These are phyloP conservation scores for Debaryomyces tyrocola DNA, from an alignment of 805 yeast genomes.

Conservation along the genomic window DNA sequence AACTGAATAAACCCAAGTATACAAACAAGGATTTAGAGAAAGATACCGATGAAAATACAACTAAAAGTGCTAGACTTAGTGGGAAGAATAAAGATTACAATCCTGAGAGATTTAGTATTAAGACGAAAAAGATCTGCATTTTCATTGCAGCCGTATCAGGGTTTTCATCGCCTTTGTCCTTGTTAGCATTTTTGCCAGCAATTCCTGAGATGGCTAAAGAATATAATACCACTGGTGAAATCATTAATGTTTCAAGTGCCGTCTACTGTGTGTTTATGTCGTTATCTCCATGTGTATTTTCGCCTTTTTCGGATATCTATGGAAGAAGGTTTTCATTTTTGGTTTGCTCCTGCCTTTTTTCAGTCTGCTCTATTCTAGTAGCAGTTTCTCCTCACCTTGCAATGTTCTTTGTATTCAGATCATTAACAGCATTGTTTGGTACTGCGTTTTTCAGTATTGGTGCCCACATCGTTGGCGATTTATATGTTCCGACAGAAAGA, in stretches of 20 bases:
- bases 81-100: neutral
- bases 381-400: slow-evolving; percentile 52
- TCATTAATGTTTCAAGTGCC: slow-evolving; percentile 52
- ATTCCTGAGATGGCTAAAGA: slow-evolving; percentile 47
- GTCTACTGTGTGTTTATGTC: slow-evolving; percentile 53
- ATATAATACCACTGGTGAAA: slow-evolving; percentile 46
- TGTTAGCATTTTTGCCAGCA: slow-evolving; percentile 52
- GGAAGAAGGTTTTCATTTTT: slow-evolving; percentile 51
- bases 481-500: slow-evolving; percentile 49
- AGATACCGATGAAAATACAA: neutral
- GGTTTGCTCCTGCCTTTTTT: slow-evolving; percentile 35
- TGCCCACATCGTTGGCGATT: slow-evolving; percentile 51
- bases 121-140: slow-evolving; percentile 3
- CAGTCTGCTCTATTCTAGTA: slow-evolving; percentile 23
- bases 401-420: slow-evolving; percentile 54
- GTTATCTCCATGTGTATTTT: slow-evolving; percentile 48
- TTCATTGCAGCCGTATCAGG: slow-evolving; percentile 24
- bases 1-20: neutral
- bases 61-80: neutral
- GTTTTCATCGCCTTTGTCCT: slow-evolving; percentile 45
- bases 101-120: slow-evolving; percentile 1
- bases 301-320: slow-evolving; percentile 53
- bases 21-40: neutral
- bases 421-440: slow-evolving; percentile 52
- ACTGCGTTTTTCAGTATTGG: slow-evolving; percentile 57